Base-by-base conservation (phyloP, 805 yeast genomes). In the Kluyveromyces aestuarii region DNA sequence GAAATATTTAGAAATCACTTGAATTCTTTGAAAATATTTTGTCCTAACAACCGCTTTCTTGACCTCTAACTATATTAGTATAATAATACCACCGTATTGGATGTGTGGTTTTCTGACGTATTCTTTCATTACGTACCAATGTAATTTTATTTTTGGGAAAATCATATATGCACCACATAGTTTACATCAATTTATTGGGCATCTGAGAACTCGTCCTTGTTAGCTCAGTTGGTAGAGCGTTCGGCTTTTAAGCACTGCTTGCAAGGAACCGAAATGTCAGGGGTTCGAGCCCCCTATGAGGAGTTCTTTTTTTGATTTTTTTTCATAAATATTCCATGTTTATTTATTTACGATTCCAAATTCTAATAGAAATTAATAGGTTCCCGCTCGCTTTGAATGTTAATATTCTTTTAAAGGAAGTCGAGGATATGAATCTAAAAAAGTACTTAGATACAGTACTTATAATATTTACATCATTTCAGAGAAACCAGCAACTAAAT, bases 201-300 rank as follows among this genome's bases (percentile, higher is more conserved):
- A 8, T 3, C 4, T 17, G 39, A 63, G 69, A 68, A 68, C 73
- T 69, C 71, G 62, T 69, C 73, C 73, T 68, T 68, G 73, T 69
- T 77, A 77, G 81, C 80, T 76, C 81, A 76, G 80, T 76, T 76
- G 81, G 80, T 76, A 76, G 80, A 76, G 80, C 80, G 80, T 75
- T 76, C 80, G 80, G 79, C 81, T 76, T 76, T 76, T 76, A 76
- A 68, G 72, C 67, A 57, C 45, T 52, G 60, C 58, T 66, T 58
- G 64, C 67, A 64, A 66, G 68, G 69, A 65, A 69, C 71, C 72
- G 72, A 70, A 70, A 70, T 69, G 74, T 70, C 74, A 70, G 73
- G 73, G 73, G 73, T 69, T 70, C 73, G 74, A 70, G 72, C 73
- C 73, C 74, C 73, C 72, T 69, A 70, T 69, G 74, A 69, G 74